These are phyloP conservation scores for Clavulina sp. DNA, from an alignment of 768 basidiomycete genomes.

Conservation along the genomic window DNA sequence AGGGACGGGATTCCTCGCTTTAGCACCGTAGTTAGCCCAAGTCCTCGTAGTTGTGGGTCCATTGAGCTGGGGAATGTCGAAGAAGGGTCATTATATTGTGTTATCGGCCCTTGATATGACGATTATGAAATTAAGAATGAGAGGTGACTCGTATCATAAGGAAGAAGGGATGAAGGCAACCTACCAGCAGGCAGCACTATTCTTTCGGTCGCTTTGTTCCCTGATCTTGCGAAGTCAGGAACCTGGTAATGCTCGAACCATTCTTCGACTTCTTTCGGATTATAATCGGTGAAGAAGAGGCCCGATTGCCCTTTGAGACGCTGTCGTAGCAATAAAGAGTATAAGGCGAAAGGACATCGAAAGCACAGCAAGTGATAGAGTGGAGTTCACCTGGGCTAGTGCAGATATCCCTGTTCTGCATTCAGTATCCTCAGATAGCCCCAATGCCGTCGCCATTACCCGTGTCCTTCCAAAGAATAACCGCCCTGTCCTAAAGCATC, in stretches of 20 bases:
- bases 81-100: conserved; percentile 47
- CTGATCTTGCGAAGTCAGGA: conserved; percentile 78
- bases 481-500: conserved; percentile 48
- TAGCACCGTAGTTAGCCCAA: conserved; percentile 74
- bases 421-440: conserved; percentile 73
- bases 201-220: not conserved
- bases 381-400: conserved; percentile 44
- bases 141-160: not conserved
- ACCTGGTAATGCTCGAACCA: conserved; percentile 89
- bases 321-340: conserved; percentile 22
- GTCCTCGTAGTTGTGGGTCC: conserved; percentile 86
- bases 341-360: not conserved
- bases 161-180: not conserved
- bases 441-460: conserved; percentile 93
- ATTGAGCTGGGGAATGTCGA: conserved; percentile 94
- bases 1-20: conserved; percentile 78
- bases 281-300: conserved; percentile 76
- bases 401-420: conserved; percentile 59
- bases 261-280: conserved; percentile 76
- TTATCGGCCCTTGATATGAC: conserved; percentile 50
- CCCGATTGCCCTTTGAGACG: conserved; percentile 93
- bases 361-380: not conserved
- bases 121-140: not conserved
- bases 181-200: too few relatives aligned
- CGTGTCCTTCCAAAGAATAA: conserved; percentile 76